These are phyloP conservation scores for Funneliformis mosseae DNA, from an alignment of 192 early-diverging fungal species.

Conservation along the genomic window DNA sequence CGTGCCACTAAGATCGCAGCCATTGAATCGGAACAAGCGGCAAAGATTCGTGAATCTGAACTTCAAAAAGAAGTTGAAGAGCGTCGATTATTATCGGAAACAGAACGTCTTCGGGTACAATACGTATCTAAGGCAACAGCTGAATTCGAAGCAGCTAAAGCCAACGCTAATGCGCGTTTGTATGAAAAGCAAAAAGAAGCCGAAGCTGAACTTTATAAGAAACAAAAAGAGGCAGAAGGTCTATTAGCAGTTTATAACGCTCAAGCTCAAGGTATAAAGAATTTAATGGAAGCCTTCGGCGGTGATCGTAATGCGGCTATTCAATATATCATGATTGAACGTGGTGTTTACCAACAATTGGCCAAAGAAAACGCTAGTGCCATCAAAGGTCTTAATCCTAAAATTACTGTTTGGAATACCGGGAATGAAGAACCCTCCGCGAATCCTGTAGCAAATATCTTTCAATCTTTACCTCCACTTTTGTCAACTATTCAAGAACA, in stretches of 20 bases:
- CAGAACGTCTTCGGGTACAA: constrained; percentile 50
- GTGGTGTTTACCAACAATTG: constrained; percentile 51
- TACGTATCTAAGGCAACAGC: constrained; percentile 51
- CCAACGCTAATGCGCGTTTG: constrained; percentile 46
- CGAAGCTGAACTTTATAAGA: constrained; percentile 38
- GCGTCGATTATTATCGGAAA: constrained; percentile 41
- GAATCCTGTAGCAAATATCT: constrained; percentile 50
- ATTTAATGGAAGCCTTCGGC: constrained; percentile 38
- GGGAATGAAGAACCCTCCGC: constrained; percentile 13
- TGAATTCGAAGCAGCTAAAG: constrained; percentile 46
- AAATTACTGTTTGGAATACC: constrained; percentile 56
- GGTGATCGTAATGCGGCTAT: constrained; percentile 40
- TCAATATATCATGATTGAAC: constrained; percentile 58
- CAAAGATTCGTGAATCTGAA: constrained; percentile 44
- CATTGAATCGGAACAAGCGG: constrained; percentile 52
- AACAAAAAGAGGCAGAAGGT: constrained; percentile 46
- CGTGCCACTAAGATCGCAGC: constrained; percentile 49
- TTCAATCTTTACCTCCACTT: constrained; percentile 47
- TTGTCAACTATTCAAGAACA: constrained; percentile 49
- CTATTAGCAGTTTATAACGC: constrained; percentile 42
- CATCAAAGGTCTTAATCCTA: constrained; percentile 53
- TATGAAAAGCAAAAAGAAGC: constrained; percentile 44
- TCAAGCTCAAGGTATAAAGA: constrained; percentile 49
- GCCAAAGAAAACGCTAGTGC: constrained; percentile 55
- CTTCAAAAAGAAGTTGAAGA: constrained; percentile 52